These are phyloP conservation scores for Psilocybe mexicana DNA, from an alignment of 1,284 basidiomycete species.

Conservation along the genomic window DNA sequence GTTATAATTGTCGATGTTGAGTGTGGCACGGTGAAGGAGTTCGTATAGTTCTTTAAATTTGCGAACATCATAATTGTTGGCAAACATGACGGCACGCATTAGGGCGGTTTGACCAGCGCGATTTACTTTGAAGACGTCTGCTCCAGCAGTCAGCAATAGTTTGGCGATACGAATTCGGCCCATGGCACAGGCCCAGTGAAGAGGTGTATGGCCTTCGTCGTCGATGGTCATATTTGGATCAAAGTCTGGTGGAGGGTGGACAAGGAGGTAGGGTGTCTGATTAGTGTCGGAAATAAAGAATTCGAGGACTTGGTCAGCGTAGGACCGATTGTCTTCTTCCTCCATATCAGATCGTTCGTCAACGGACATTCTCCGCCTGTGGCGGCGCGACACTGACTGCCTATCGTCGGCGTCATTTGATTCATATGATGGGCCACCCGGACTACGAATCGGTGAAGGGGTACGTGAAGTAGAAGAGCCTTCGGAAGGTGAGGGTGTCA, in stretches of 20 bases:
- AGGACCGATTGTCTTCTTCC: constrained; percentile 56
- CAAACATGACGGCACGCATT: constrained; percentile 99
- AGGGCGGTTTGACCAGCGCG: constrained; percentile 95
- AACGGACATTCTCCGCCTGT: constrained; percentile 38
- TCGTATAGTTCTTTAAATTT: constrained; percentile 99
- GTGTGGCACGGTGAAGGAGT: constrained; percentile 92
- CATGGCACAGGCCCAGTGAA: constrained; percentile 99
- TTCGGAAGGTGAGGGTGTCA: constrained; percentile 84
- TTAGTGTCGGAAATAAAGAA: constrained; percentile 99
- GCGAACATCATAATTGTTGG: constrained; percentile 99
- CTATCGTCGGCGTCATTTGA: constrained; percentile 43
- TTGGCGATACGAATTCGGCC: constrained; percentile 97
- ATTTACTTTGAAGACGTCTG: constrained; percentile 97
- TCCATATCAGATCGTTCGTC: constrained; percentile 41
- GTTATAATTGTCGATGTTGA: constrained; percentile 98
- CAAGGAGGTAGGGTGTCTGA: constrained; percentile 87
- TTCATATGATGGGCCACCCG: constrained; percentile 42
- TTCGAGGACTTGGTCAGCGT: constrained; percentile 96
- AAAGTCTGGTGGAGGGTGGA: constrained; percentile 89
- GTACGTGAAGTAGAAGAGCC: constrained; percentile 87
- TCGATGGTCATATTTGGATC: constrained; percentile 97
- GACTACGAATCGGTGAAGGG: constrained; percentile 79
- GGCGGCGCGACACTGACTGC: constrained; percentile 36
- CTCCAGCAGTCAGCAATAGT: constrained; percentile 90
- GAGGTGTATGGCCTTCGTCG: constrained; percentile 95